A percentile compares a stretch with the other conserved stretches of the same genome.
phyloP scores from a whole-genome alignment of 2,329 filamentous ascomycete species.

The Trichoderma brevicompactum region DNA sequence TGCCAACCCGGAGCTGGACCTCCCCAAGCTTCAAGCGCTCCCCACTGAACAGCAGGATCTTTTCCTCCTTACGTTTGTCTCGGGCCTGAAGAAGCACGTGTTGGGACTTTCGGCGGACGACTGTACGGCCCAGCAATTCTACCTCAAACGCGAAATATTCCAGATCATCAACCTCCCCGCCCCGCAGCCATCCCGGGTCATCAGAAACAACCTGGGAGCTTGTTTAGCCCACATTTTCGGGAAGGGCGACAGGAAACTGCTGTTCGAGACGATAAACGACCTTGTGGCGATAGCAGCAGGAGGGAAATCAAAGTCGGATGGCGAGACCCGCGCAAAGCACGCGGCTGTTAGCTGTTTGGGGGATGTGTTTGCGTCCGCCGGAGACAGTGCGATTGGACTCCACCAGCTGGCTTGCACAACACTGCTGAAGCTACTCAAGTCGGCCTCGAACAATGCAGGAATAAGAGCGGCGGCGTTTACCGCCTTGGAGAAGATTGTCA shows the following conservation, averaged over 20 bases:
- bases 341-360: conserved; percentile 86
- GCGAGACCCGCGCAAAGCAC: conserved; percentile 79
- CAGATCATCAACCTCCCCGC: conserved; percentile 86
- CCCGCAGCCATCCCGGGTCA: conserved; percentile 82
- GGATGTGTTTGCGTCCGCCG: conserved; percentile 86
- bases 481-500: conserved; percentile 74
- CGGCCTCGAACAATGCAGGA: conserved; percentile 77
- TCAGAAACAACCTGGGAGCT: conserved; percentile 85
- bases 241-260: conserved; percentile 84
- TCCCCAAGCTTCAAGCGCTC: conserved; percentile 84
- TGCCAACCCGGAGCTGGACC: conserved; percentile 78
- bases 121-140: conserved; percentile 85
- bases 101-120: conserved; percentile 73
- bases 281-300: conserved; percentile 72
- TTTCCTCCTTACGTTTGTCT: conserved; percentile 86
- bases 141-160: conserved; percentile 91
- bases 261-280: conserved; percentile 95
- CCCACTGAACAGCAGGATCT: conserved; percentile 95
- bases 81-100: conserved; percentile 81
- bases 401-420: conserved; percentile 74
- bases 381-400: conserved; percentile 87
- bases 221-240: conserved; percentile 82
- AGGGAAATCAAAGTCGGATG: conserved; percentile 75
- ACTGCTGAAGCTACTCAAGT: conserved; percentile 79
- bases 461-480: conserved; percentile 78